Conservation (phyloP, 1,284 basidiomycete genomes). For the Puccinia coronata region DNA sequence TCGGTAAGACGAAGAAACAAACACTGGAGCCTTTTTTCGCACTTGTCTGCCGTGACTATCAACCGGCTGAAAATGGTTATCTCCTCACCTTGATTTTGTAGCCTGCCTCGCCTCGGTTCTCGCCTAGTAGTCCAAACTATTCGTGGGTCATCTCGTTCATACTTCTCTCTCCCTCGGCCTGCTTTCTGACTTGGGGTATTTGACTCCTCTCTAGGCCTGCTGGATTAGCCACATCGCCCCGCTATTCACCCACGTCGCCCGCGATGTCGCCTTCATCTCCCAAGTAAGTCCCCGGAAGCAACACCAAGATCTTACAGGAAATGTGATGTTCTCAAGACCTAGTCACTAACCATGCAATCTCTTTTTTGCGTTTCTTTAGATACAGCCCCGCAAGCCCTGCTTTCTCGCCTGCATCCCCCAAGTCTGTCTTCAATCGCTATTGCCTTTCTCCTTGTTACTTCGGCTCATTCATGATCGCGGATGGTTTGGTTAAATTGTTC, state of each 20-base stretch:
- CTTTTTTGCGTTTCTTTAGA: background rate
- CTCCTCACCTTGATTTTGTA: background rate
- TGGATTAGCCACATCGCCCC: constrained; percentile 57
- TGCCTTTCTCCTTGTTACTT: background rate
- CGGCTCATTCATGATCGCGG: too few species aligned
- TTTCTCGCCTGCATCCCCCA: constrained; percentile 51
- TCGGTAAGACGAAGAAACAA: constrained; percentile 25
- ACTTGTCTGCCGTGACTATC: background rate
- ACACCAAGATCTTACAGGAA: too few species aligned
- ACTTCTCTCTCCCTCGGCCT: constrained; percentile 28
- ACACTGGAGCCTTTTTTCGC: background rate
- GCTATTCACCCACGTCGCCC: constrained; percentile 79
- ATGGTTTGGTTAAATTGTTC: background rate
- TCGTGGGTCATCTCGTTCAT: constrained; percentile 51
- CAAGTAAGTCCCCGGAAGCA: constrained; percentile 48
- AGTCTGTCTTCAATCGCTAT: constrained; percentile 11
- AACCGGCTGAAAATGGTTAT: background rate
- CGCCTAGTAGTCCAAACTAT: constrained; percentile 57
- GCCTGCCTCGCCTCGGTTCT: constrained; percentile 51
- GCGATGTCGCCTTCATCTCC: constrained; percentile 60
- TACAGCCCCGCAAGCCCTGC: constrained; percentile 50
- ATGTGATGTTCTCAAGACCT: too few species aligned
- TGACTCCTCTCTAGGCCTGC: constrained; percentile 26
- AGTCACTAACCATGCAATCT: constrained; percentile 62
- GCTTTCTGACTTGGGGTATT: background rate